Evolutionary conservation across 805 yeast species (phyloP), one percentile per base, ranked within the genome.

Genomic region (Wickerhamiella azyma): DNA sequence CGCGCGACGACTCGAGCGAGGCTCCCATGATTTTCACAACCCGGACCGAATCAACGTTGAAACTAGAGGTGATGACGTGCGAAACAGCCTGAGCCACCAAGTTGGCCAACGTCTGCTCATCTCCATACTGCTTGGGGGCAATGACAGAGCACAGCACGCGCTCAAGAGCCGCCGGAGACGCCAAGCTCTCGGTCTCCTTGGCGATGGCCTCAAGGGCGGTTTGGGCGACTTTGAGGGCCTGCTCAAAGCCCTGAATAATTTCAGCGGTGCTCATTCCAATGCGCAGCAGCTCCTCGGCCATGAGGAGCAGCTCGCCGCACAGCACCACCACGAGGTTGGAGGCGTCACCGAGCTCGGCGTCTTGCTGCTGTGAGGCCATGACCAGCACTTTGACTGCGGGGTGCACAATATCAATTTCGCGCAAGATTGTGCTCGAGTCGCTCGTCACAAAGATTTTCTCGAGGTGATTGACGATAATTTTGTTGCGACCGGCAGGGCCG

Each of bases 1-100:
- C 97, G 57, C 73, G 73, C 10, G 94, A 81, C 55, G 72, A 71
- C 32, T 69, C 66, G 55, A 92, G 69, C 44, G 88, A 72, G 14
- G 94, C 72, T 50, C 98, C 98, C 95, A 92, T 85, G 55, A 92
- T 82, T 67, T 92, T 92, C 44, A 92, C 98, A 14, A 92, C 96
- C 62, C 98, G 78, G 51, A 92, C 75, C 49, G 88, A 81, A 62
- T 92, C 98, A 47, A 89, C 92, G 62, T 88, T 92, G 72, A 92
- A 92, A 26, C 57, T 58, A 26, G 84, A 73, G 55, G 72, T 72
- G 56, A 82, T 62, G 19, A 88, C 85, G 52, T 76, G 70, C 37
- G 82, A 68, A 3, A 89, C 84, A 0, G 97, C 94, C 50, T 86
- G 92, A 30, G 84, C 75, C 14, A 92, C 92, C 43, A 92, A 71